Evolutionary conservation across 441 rosid species (phyloP).

Genomic region (Dalechampia spathulata): DNA sequence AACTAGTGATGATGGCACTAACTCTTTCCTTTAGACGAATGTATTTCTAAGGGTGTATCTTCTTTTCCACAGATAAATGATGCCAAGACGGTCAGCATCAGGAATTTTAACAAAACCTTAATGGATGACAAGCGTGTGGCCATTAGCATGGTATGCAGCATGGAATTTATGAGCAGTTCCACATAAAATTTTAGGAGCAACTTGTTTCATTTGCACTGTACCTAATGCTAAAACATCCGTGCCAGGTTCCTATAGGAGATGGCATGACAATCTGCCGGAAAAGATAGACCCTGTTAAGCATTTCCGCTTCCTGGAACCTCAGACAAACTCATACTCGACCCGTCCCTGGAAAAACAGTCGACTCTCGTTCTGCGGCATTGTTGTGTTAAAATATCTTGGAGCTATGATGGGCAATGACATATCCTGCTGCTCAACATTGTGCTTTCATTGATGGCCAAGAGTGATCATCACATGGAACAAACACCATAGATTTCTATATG

Average conservation of each 20-base stretch:
- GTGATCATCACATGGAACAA: too few relatives aligned
- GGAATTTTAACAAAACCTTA: conserved; percentile 60
- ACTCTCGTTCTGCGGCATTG: too few relatives aligned
- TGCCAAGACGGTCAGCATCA: conserved; percentile 60
- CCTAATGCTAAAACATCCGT: neutral
- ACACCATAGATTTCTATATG: too few relatives aligned
- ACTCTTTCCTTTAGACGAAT: neutral
- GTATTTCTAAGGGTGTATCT: conserved; percentile 2
- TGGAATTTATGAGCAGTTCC: neutral
- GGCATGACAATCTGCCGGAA: conserved; percentile 82
- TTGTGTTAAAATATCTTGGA: too few relatives aligned
- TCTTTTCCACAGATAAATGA: conserved; percentile 50
- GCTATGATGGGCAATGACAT: too few relatives aligned
- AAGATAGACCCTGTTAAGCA: conserved; percentile 28
- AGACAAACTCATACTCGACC: too few relatives aligned
- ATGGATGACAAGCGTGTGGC: conserved; percentile 64
- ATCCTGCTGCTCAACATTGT: too few relatives aligned
- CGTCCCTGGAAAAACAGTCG: too few relatives aligned
- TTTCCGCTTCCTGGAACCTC: too few relatives aligned
- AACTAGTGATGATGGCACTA: conserved; percentile 8
- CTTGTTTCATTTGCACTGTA: conserved; percentile 2
- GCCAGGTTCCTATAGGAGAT: conserved; percentile 82
- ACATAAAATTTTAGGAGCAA: conserved; percentile 1
- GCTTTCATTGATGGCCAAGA: too few relatives aligned
- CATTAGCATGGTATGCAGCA: conserved; percentile 70